Conservation (phyloP, 140 eudicot species). For the Erigeron philadelphicus region DNA sequence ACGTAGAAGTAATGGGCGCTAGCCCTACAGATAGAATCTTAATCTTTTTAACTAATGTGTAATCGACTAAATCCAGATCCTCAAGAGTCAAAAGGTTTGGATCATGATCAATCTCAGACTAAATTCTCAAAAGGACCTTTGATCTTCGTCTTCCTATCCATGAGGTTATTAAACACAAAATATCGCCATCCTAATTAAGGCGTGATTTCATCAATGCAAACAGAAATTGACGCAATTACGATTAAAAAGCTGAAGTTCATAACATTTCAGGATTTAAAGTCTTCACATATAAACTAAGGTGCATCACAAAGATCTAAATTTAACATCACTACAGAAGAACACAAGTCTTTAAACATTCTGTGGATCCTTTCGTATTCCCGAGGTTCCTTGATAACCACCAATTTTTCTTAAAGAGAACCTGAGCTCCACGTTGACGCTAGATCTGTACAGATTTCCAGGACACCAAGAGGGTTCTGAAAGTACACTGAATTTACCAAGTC, state of each 20-base stretch:
- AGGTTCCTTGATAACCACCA: background rate
- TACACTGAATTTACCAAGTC: background rate
- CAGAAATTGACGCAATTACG: background rate
- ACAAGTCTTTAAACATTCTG: constrained; percentile 20
- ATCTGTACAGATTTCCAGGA: constrained; percentile 28
- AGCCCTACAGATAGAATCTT: too few relatives aligned
- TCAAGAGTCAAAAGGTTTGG: too few relatives aligned
- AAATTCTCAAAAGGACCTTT: too few relatives aligned
- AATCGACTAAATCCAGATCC: too few relatives aligned
- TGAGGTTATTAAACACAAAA: too few relatives aligned
- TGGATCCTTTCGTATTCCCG: constrained; percentile 15
- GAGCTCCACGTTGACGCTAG: constrained; percentile 17
- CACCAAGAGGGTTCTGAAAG: constrained; percentile 16
- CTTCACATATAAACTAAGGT: constrained; percentile 14
- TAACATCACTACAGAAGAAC: constrained; percentile 6
- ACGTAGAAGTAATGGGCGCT: too few relatives aligned
- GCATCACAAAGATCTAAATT: background rate
- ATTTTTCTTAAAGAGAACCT: constrained; percentile 5
- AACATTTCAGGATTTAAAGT: background rate
- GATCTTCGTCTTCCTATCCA: too few relatives aligned
- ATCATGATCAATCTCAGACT: too few relatives aligned
- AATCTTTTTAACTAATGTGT: too few relatives aligned
- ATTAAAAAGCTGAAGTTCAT: background rate
- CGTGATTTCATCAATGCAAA: background rate
- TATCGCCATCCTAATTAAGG: background rate